Base-by-base conservation (phyloP, 345 rosid species). In the Eucalyptus victrix region DNA sequence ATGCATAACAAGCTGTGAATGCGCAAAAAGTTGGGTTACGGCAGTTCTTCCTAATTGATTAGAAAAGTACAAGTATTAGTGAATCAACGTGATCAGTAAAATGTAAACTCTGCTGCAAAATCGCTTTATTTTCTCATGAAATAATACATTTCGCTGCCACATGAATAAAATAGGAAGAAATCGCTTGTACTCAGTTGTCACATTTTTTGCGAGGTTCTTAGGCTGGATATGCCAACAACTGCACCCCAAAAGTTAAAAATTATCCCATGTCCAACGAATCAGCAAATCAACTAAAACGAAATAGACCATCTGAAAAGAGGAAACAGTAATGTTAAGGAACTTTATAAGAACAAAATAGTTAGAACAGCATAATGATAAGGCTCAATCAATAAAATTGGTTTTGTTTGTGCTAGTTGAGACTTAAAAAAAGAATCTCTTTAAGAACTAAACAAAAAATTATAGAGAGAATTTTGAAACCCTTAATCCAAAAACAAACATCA, bases 141-240 rank as follows among this genome's bases (percentile, higher is more conserved):
- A 67, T 32, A 8, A 32, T 67, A 37, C 80, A 67, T 32, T 32
- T 67, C 0, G 80, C 80, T 16, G 80, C 12, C 42, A 17, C 23
- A 19, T 32, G 18, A 67, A 67, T 16, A 67, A 19, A 18, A 67
- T 56, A 4, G 4, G 54, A 67, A 67, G 80, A 67, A 65, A 67
- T 67, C 24, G 24, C 40, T 86, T 30, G 12, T n/a, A 0, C 87
- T 96, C 94, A 49, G 98, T 94, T 15, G 98, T 97, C 88, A 97
- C 98, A 49, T 98, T 94, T 94, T 97, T 97, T 2, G 99, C 98
- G 4, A 97, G 97, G 93, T 97, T 97, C 92, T 98, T 94, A 53
- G 99, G 98, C 91, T 97, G 99, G 98, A 94, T 97, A 97, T 23
- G 96, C 99, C 94, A 97, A 90, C 90, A 97, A 90, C 98, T 96